Evolutionary conservation across 2,329 filamentous ascomycete genomes (phyloP), one percentile per base, ranked within the genome.

Genomic region (Metarhizium humberi): DNA sequence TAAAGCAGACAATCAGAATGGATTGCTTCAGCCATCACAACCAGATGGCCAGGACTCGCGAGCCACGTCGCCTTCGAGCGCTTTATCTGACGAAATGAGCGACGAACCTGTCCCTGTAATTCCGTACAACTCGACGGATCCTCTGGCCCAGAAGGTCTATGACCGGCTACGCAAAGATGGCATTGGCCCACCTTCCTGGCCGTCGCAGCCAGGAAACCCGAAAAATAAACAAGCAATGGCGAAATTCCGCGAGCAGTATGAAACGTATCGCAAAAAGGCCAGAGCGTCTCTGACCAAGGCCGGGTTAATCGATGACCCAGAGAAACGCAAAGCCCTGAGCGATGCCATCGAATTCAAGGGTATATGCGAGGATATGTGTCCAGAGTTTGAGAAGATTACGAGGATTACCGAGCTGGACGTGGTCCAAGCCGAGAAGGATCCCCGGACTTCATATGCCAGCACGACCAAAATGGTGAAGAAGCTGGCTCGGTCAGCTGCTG

Each of bases 301-400:
- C 14, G 79, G 78, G 11, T 70, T 85, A 7, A 81, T 87, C 55
- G 84, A 87, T 66, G 81, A 87, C 59, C 84, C 84, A 3, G 78
- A 84, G 36, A 80, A 82, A 61, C 78, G 79, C 55, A 82, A 84
- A 63, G 78, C 75, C 18, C 73, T 87, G 7, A 76, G 80, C 56
- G 78, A 87, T 63, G 84, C 84, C 6, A 81, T 87, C 50, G 77
- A 80, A 46, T 87, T 87, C 64, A 83, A 83, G 64, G 84, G 84
- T 14, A 85, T 84, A 49, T 86, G 83, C 62, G 81, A 86, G 61
- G 80, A 85, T 30, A 87, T 86, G 84, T 87, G 84, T 58, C 84
- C 84, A 5, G 80, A 85, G 59, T 86, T 80, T 66, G 84, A 87
- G 64, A 80, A 80, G 65, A 77, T 85, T 38, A 80, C 75, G 51